Evolutionary conservation across 257 asterid species (phyloP), one percentile per base, ranked within the genome.

Genomic region (Nicotiana tabacum): DNA sequence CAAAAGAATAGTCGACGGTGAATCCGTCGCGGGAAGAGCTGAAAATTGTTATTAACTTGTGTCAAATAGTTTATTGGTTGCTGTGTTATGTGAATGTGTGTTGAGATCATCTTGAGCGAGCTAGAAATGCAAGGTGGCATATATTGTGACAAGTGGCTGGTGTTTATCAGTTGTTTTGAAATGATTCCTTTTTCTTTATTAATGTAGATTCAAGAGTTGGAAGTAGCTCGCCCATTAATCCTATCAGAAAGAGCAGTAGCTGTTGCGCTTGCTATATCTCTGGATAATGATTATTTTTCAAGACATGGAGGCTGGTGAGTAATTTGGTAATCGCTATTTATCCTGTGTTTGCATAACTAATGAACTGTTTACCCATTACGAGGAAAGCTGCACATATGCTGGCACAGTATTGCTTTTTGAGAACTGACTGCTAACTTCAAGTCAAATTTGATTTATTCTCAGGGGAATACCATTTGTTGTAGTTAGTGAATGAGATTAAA

Each of bases 241-340:
- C 87, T 94, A 82, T 93, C 97, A 29, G 97, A 95, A 86, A 89
- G 99, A 87, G 98, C 98, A 67, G 95, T 95, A 82, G 88, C 97
- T 82, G 93, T 95, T 78, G 98, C 99, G 65, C 93, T 95, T 57
- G 99, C 99, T 69, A 86, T 95, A 82, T 90, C 97, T 12, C 93
- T 95, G 58, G 99, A 95, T 87, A 94, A 94, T 79, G 99, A 95
- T 88, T 94, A 94, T 88, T 95, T 95, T 90, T 95, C 98, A 74
- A 86, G 96, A 82, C 99, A 92, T 27, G 97, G 98, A 66, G 98
- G 98, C 96, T 88, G 93, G 98, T 95, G 85, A 93, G 97, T 78
- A 79, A 18, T 79, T 81, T 77, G 24, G 17, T 83, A 66, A 11
- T 57, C 51, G 9, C 0, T 24, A 46, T 83, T 39, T 66, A 81